A percentile compares a stretch with the other conserved stretches of the same genome.
Conservation (phyloP, 1,139 yeast species). For the Dujonia santamariae region DNA sequence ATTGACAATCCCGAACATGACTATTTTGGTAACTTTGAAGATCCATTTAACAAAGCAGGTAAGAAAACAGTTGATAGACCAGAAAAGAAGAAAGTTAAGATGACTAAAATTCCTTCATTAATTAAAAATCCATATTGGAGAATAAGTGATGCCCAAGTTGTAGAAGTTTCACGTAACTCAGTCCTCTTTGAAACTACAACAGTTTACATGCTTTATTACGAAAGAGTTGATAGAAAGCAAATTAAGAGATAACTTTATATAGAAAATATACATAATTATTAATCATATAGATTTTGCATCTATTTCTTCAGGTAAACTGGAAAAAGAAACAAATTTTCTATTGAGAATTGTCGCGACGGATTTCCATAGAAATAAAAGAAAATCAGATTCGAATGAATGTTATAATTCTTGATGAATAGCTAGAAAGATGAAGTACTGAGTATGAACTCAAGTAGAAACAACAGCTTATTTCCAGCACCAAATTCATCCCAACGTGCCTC, state of each 20-base stretch:
- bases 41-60: neutral
- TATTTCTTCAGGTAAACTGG: too few species aligned
- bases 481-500: constrained; percentile 41
- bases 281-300: neutral
- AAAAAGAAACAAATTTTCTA: too few species aligned
- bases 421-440: too few species aligned
- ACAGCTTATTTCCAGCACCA: constrained; percentile 32
- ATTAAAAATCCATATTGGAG: constrained; percentile 77
- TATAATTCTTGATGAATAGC: too few species aligned
- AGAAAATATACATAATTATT: neutral
- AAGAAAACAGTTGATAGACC: neutral
- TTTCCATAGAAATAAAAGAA: neutral
- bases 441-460: constrained; percentile 2
- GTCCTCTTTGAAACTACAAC: constrained; percentile 69
- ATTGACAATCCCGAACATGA: constrained; percentile 30
- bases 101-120: constrained; percentile 53
- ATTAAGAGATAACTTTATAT: constrained; percentile 9
- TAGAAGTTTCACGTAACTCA: constrained; percentile 58
- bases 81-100: constrained; percentile 25
- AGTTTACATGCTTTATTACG: constrained; percentile 83
- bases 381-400: neutral
- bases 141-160: constrained; percentile 70
- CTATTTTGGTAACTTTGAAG: constrained; percentile 17
- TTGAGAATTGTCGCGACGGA: neutral
- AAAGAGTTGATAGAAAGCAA: constrained; percentile 41